These are phyloP conservation scores for Peronospora destructor DNA, from an alignment of 352 stramenopile genomes.

Conservation along the genomic window DNA sequence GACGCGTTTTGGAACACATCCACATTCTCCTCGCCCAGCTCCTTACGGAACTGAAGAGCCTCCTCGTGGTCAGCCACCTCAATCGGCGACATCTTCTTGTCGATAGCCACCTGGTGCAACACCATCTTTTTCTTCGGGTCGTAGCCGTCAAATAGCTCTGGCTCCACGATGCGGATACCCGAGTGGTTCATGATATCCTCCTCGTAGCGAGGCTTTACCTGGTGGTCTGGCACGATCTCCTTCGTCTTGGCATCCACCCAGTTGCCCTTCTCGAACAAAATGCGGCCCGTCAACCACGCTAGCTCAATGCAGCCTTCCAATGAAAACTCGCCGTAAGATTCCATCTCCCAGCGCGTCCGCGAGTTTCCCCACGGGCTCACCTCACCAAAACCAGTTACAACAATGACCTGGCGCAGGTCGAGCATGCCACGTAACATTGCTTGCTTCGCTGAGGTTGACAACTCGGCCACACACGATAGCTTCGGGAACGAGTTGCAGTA, in stretches of 20 bases:
- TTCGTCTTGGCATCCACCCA: constrained; percentile 83
- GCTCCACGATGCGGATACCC: constrained; percentile 82
- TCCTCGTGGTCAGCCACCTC: constrained; percentile 80
- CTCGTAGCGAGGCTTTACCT: constrained; percentile 82
- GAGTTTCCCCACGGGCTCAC: constrained; percentile 82
- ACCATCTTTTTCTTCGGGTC: constrained; percentile 85
- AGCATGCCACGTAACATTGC: constrained; percentile 61
- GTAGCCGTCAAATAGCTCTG: constrained; percentile 83
- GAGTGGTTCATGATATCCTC: constrained; percentile 70
- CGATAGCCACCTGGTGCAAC: constrained; percentile 80
- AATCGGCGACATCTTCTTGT: constrained; percentile 86
- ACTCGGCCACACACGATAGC: constrained; percentile 30
- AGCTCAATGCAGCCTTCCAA: constrained; percentile 86
- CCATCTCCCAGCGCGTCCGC: constrained; percentile 87
- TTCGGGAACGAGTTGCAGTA: constrained; percentile 64
- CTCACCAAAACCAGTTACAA: constrained; percentile 83
- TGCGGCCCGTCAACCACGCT: constrained; percentile 78
- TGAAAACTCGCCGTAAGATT: constrained; percentile 85
- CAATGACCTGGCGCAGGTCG: constrained; percentile 75
- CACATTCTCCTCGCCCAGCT: constrained; percentile 75
- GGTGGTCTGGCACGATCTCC: constrained; percentile 60
- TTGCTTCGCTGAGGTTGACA: constrained; percentile 38
- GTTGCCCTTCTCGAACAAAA: constrained; percentile 72
- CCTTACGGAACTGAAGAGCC: constrained; percentile 70
- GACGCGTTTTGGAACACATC: constrained; percentile 69